phyloP scores from a whole-genome alignment of 164 flowering plant genomes.

The grape (Vitis vinifera) region ASM3070453v1 NC_081810.1:3652501-3653000 shows the following conservation, averaged over 20 bases:
- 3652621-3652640: too few species aligned
- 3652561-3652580: too few species aligned
- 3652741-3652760: too few species aligned
- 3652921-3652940: not conserved
- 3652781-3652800: not conserved
- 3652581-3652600: not conserved
- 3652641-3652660: too few species aligned
- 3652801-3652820: not conserved
- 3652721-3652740: too few species aligned
- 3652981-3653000: not conserved
- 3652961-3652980: not conserved
- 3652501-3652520: constrained; percentile 33
- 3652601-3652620: not conserved
- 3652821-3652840: not conserved
- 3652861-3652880: not conserved
- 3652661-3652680: too few species aligned
- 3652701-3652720: too few species aligned
- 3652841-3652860: not conserved
- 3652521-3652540: too few species aligned
- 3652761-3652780: not conserved
- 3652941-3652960: not conserved
- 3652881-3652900: not conserved
- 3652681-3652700: too few species aligned
- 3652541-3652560: too few species aligned
- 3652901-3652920: not conserved